Evolutionary conservation across 805 yeast species (phyloP).

Genomic region (Kodamaea jinghongensis): DNA sequence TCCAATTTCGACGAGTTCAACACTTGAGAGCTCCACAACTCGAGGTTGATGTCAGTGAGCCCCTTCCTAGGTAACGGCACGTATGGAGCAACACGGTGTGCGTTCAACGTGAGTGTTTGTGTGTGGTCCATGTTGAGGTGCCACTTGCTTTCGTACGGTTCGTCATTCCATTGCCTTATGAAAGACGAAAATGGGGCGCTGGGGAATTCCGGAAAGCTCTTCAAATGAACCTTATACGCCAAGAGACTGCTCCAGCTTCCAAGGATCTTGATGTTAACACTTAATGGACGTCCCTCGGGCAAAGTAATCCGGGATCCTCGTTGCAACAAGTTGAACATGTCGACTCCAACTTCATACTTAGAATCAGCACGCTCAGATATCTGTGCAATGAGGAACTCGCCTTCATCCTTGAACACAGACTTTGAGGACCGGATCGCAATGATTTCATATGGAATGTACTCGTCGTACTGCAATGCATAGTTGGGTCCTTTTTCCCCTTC

Average conservation of each 20-base stretch:
- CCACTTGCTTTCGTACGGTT: constrained; percentile 79
- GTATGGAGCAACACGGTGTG: constrained; percentile 70
- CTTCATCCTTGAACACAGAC: constrained; percentile 12
- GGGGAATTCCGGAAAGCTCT: constrained; percentile 9
- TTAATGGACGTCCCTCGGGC: constrained; percentile 43
- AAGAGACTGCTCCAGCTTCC: constrained; percentile 62
- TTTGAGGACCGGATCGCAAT: constrained; percentile 45
- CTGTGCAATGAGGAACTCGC: constrained; percentile 40
- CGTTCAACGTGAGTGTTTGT: constrained; percentile 25
- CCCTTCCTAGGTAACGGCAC: constrained; percentile 49
- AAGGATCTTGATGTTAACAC: constrained; percentile 48
- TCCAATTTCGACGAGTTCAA: constrained; percentile 31
- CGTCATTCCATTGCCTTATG: constrained; percentile 61
- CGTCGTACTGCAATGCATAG: constrained; percentile 43
- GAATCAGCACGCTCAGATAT: constrained; percentile 22
- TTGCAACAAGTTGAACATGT: constrained; percentile 37
- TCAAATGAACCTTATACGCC: constrained; percentile 43
- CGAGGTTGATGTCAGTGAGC: constrained; percentile 23
- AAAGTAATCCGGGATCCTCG: constrained; percentile 42
- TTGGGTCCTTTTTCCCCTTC: constrained; percentile 52
- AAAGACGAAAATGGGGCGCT: constrained; percentile 51
- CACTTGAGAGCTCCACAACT: constrained; percentile 47
- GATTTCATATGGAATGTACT: constrained; percentile 46
- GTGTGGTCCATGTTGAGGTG: constrained; percentile 50
- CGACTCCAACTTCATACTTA: constrained; percentile 22